Base-by-base conservation (phyloP, 176 grass and related monocot genomes). In the Hsuehochloa calcarea region DNA sequence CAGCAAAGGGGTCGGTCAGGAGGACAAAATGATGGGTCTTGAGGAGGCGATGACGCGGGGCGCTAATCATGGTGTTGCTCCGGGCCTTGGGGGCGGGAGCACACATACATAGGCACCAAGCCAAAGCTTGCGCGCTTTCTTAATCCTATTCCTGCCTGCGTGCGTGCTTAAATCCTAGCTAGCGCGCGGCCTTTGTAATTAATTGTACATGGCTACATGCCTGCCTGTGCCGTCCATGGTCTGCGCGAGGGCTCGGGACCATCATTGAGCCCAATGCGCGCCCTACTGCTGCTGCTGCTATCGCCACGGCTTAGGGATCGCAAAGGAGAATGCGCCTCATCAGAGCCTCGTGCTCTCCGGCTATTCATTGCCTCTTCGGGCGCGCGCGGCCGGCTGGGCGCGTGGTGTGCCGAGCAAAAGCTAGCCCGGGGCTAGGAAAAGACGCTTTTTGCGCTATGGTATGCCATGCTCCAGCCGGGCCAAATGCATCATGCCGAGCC, bases 21-120 rank as follows among this genome's bases (percentile, higher is more conserved):
- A 86, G 85, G 92, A 87, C 95, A 91, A 49, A 47, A 94, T 94
- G 95, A 93, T 97, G 78, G 73, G 13, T 45, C 69, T 75, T 31
- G 78, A 67, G 52, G 59, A 79, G 51, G 85, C 52, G 82, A 78
- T 88, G 90, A 90, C 89, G 90, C 86, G 80, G 46, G 82, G 41
- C 56, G 44, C 52, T 55, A 23, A 94, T 94, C 83, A 97, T 97
- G 75, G 75, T 88, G 90, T 68, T 82, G 62, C 44, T 12, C 67
- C 46, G 6, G 84, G 72, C 23, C 31, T 69, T 50, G 74, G 60
- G 40, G 59, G 6, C 62, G 45, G 19, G 83, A 81, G 67, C 27
- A 56, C 75, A 63, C 68, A 62, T 65, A 47, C 81, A 62, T 60
- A 39, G 78, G 76, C 52, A 20, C 88, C 87, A 75, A 69, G 74